Base-by-base conservation (phyloP, 148 eudicot genomes). In the Rhododendron williamsianum region DNA sequence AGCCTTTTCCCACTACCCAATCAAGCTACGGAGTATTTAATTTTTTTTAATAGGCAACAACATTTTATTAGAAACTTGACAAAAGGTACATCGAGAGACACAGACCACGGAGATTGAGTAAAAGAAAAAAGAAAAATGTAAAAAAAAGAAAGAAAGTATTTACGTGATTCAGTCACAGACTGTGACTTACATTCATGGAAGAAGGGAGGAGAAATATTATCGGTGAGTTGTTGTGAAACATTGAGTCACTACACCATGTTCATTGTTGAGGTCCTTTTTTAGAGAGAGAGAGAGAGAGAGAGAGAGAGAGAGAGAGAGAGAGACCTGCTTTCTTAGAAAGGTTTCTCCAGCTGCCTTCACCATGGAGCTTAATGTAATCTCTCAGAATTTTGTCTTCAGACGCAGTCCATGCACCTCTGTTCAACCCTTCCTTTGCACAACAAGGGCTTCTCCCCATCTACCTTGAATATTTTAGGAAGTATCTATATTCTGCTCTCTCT, bases 341-440 rank as follows among this genome's bases (percentile, higher is more conserved):
- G 58, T 80, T 51, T 80, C 82, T 27, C 82, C 82, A 80, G 2
- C n/a, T 27, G 21, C 60, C 82, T 27, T 80, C 63, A 9, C 82
- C 82, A 49, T 30, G 82, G 36, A 80, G 18, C 41, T 80, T 80
- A 27, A 80, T 27, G 41, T 80, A 80, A 33, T 80, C 63, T 15
- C 6, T 80, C 2, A 80, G 82, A 80, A 80, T 80, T 27, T 51
- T 49, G 63, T 80, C 63, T 25, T 80, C 60, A 27, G 63, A 13
- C 0, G 23, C 82, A 5, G 82, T 80, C 82, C 82, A 80, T 80
- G 76, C 36, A 30, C 76, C 76, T 30, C 76, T 71, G 76, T 71
- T 71, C 76, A 71, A 13, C 76, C 76, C 76, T 30, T 71, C 76
- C 19, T 71, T 71, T 71, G 38, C 38, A 21, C 76, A 71, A 71